These are phyloP conservation scores for Polytrichum formosum DNA, from an alignment of 225 moss, liverwort and hornwort genomes.

Conservation along the genomic window DNA sequence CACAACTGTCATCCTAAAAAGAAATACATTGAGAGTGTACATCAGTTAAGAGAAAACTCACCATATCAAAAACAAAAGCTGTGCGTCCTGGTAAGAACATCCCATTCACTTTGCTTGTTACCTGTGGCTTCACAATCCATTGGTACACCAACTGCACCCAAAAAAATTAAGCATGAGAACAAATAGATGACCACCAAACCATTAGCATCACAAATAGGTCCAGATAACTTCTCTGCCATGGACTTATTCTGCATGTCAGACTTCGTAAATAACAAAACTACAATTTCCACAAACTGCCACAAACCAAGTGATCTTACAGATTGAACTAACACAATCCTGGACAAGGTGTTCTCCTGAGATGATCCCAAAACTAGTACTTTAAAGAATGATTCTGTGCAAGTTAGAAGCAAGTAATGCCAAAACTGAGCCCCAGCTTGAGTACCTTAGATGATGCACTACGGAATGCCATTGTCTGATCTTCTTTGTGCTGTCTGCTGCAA, in stretches of 20 bases:
- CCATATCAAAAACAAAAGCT: slow-evolving; percentile 99
- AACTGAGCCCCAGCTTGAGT: neutral
- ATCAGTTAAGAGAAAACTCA: slow-evolving; percentile 32
- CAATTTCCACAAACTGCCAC: too few species aligned
- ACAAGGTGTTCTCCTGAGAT: too few species aligned
- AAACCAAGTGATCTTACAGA: too few species aligned
- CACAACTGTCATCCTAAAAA: too few species aligned
- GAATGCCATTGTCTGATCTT: slow-evolving; percentile 77
- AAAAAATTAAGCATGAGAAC: neutral
- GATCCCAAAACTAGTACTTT: too few species aligned
- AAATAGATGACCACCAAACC: neutral
- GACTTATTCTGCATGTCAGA: too few species aligned
- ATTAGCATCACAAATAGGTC: neutral
- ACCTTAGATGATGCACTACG: slow-evolving; percentile 87
- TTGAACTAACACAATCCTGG: too few species aligned
- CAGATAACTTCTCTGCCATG: neutral
- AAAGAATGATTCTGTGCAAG: too few species aligned
- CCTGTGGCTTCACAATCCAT: slow-evolving; percentile 90
- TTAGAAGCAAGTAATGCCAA: too few species aligned
- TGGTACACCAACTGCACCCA: slow-evolving; percentile 79
- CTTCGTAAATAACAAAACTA: too few species aligned
- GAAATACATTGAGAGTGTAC: neutral
- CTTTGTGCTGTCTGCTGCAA: slow-evolving; percentile 83
- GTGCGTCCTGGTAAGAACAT: slow-evolving; percentile 98
- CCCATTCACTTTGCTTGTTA: slow-evolving; percentile 84